Conservation (phyloP, 495 filamentous ascomycete species). For the Cercophora scortea region DNA sequence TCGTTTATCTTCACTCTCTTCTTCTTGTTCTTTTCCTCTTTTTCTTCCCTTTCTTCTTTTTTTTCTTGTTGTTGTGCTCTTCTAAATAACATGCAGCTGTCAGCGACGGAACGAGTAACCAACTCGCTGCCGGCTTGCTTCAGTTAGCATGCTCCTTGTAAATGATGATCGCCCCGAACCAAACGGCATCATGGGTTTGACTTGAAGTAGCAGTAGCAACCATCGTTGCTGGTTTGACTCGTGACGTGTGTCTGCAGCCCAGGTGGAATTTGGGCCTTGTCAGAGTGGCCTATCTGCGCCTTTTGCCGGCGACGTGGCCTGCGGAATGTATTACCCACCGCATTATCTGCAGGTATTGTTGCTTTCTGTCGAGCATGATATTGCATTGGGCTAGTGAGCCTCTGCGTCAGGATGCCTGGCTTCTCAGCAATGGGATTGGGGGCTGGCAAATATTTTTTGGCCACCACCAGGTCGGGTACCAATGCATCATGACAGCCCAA, state of each 20-base stretch:
- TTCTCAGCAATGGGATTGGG: constrained; percentile 9
- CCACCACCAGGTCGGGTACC: constrained; percentile 23
- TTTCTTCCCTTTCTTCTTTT: too few relatives aligned
- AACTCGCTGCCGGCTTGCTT: too few relatives aligned
- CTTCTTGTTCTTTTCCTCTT: too few relatives aligned
- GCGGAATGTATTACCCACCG: constrained; percentile 9
- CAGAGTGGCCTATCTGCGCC: neutral
- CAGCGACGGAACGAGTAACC: too few relatives aligned
- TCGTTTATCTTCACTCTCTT: too few relatives aligned
- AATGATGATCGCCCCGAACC: too few relatives aligned
- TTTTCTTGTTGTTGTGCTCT: too few relatives aligned
- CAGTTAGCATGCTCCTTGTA: too few relatives aligned
- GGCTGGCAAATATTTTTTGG: constrained; percentile 2
- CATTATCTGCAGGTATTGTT: constrained; percentile 1
- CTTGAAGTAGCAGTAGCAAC: neutral
- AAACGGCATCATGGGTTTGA: neutral
- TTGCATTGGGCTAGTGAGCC: constrained; percentile 11
- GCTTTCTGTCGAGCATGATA: neutral
- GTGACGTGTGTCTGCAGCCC: neutral
- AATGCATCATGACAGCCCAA: constrained; percentile 27
- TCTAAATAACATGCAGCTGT: too few relatives aligned
- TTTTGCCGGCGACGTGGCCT: neutral
- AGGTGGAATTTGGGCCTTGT: neutral
- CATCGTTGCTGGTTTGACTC: neutral
- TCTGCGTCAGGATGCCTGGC: constrained; percentile 2